phyloP scores from a whole-genome alignment of 805 yeast genomes.

The Ogataea ganodermae region DNA sequence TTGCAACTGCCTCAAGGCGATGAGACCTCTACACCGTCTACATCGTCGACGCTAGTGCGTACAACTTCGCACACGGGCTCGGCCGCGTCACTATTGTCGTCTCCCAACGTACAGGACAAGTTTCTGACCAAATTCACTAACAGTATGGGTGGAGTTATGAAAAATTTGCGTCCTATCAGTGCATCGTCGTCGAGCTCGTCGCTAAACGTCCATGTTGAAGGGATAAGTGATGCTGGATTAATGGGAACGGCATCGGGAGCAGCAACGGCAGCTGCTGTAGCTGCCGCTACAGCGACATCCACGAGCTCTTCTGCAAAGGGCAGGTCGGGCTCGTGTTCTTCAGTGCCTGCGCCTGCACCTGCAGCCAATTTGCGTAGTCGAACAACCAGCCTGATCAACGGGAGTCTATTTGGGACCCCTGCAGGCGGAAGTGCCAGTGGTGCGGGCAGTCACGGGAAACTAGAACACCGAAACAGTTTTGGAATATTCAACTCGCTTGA shows the following conservation, averaged over 20 bases:
- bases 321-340: slow-evolving; percentile 3
- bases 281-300: neutral
- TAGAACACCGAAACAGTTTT: slow-evolving; percentile 21
- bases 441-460: neutral
- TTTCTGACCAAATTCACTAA: slow-evolving; percentile 32
- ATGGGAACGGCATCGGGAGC: neutral
- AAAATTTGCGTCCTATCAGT: slow-evolving; percentile 36
- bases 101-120: slow-evolving; percentile 29
- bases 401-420: slow-evolving; percentile 8
- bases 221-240: neutral
- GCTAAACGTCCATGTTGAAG: slow-evolving; percentile 22
- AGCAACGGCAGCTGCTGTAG: neutral
- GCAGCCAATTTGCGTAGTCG: slow-evolving; percentile 31
- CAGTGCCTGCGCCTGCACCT: slow-evolving; percentile 6
- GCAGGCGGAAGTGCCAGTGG: slow-evolving; percentile 1
- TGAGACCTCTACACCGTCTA: slow-evolving; percentile 12
- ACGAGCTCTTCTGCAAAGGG: neutral
- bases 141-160: slow-evolving; percentile 39
- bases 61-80: slow-evolving; percentile 13
- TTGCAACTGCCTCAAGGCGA: slow-evolving; percentile 11
- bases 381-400: slow-evolving; percentile 35
- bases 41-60: slow-evolving; percentile 13
- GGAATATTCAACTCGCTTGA: slow-evolving; percentile 33
- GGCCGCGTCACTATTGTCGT: slow-evolving; percentile 10
- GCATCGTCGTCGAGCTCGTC: slow-evolving; percentile 37